A percentile compares a stretch with the other conserved stretches of the same genome.
Evolutionary conservation across 495 filamentous ascomycete genomes (phyloP).

Genomic region (Xylaria telfairii): DNA sequence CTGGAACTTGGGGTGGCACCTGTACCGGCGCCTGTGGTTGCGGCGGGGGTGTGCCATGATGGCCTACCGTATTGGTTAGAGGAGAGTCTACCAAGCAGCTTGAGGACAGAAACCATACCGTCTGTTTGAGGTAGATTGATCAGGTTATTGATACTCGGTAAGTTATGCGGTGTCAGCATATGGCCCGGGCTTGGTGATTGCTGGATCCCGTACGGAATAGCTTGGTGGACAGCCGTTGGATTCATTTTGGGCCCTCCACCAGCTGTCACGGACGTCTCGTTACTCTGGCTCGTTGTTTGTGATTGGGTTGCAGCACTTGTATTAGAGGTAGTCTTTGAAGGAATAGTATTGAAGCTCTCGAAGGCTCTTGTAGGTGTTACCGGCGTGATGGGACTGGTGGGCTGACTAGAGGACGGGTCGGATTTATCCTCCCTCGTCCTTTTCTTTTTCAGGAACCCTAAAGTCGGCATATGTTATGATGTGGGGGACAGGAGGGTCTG

Average conservation of each 20-base stretch:
- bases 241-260: constrained; percentile 42
- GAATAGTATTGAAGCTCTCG: constrained; percentile 47
- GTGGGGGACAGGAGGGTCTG: constrained; percentile 30
- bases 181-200: constrained; percentile 35
- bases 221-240: constrained; percentile 35
- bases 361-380: constrained; percentile 54
- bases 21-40: constrained; percentile 34
- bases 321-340: constrained; percentile 45
- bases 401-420: constrained; percentile 63
- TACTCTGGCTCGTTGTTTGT: constrained; percentile 28
- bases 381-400: constrained; percentile 65
- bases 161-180: constrained; percentile 57
- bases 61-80: constrained; percentile 34
- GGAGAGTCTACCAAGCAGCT: constrained; percentile 35
- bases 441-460: constrained; percentile 96
- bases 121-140: constrained; percentile 68
- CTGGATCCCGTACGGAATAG: constrained; percentile 38
- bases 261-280: constrained; percentile 36
- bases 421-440: constrained; percentile 80
- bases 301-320: constrained; percentile 40
- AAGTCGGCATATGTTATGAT: constrained; percentile 66
- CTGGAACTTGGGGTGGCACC: constrained; percentile 33
- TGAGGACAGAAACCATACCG: constrained; percentile 38
- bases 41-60: constrained; percentile 47
- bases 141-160: constrained; percentile 72